Evolutionary conservation across 2,329 filamentous ascomycete species (phyloP), one percentile per base, ranked within the genome.

Genomic region (Fusarium euwallaceae): DNA sequence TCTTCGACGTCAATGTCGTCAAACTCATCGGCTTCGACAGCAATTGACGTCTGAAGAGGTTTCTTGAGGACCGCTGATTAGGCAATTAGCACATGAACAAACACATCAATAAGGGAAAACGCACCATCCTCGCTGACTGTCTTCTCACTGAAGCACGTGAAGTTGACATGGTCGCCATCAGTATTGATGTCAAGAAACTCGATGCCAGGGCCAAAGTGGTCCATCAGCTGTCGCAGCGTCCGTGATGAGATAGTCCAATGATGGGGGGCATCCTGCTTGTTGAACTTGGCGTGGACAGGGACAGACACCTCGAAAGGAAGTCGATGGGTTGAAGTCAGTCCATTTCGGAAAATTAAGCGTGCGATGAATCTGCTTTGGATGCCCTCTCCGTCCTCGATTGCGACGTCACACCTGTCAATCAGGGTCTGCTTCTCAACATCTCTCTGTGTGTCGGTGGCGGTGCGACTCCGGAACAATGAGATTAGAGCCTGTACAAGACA

Each of bases 91-190:
- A 27, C 61, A 22, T 22, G 22, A 22, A 22, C 22, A 22, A 22
- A 22, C 22, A 22, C 22, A 22, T 22, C 22, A 22, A 22, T 22
- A 22, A 22, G 22, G 22, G 22, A 22, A 22, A 22, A 22, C 22
- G 22, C 22, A 22, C 22, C 22, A 22, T 86, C 84, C 59, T 92
- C 91, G 76, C 91, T 92, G 66, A 91, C 88, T 10, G 93, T 90
- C 83, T 94, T 95, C 81, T 95, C 94, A 1, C 93, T 95, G 78
- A 94, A 95, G 79, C 93, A 95, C 29, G 93, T 94, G 77, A 96
- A 94, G 67, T 94, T 93, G 17, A 93, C 91, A 56, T 93, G 89
- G 63, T 93, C 91, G 14, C 91, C 91, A 70, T 94, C 91, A 0
- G 92, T 91, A 78, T 93, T 93, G 72, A 96, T 92, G 76, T 95